These are phyloP conservation scores for Austroboletus novae-zelandiae DNA, from an alignment of 1,284 basidiomycete genomes.

Conservation along the genomic window DNA sequence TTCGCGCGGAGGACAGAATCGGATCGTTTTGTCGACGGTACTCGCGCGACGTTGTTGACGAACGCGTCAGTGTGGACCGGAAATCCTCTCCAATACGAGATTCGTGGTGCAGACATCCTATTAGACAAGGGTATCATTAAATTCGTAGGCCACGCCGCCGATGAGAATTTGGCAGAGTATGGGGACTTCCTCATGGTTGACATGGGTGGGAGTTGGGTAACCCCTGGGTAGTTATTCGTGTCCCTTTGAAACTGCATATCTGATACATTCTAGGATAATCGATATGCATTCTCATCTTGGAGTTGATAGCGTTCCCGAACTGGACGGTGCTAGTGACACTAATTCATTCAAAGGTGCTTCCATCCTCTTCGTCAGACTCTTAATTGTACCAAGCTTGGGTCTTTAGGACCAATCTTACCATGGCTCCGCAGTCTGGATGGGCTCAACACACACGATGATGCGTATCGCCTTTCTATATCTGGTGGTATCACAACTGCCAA, in stretches of 20 bases:
- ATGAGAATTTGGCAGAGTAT: slow-evolving; percentile 25
- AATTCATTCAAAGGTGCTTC: slow-evolving; percentile 43
- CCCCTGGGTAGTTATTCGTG: slow-evolving; percentile 37
- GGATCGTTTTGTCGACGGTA: slow-evolving; percentile 60
- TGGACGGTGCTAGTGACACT: slow-evolving; percentile 41
- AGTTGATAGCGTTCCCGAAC: slow-evolving; percentile 46
- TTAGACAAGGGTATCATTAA: slow-evolving; percentile 48
- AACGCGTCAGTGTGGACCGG: slow-evolving; percentile 78
- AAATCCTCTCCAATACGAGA: slow-evolving; percentile 47
- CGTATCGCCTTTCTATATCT: slow-evolving; percentile 32
- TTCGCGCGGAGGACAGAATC: slow-evolving; percentile 46
- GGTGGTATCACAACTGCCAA: slow-evolving; percentile 69
- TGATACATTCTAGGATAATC: slow-evolving; percentile 36
- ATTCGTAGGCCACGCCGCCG: slow-evolving; percentile 35
- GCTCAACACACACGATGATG: slow-evolving; percentile 33
- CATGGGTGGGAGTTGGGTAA: slow-evolving; percentile 46
- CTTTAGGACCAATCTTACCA: slow-evolving; percentile 41
- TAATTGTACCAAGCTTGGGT: neutral
- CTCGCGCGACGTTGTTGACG: slow-evolving; percentile 52
- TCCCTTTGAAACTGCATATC: neutral
- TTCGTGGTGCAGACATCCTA: slow-evolving; percentile 48
- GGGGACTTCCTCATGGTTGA: slow-evolving; percentile 35
- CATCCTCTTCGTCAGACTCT: neutral
- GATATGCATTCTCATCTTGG: slow-evolving; percentile 70
- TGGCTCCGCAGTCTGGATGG: slow-evolving; percentile 35